Evolutionary conservation across 805 yeast species (phyloP).

Genomic region (Starmera amethionina): DNA sequence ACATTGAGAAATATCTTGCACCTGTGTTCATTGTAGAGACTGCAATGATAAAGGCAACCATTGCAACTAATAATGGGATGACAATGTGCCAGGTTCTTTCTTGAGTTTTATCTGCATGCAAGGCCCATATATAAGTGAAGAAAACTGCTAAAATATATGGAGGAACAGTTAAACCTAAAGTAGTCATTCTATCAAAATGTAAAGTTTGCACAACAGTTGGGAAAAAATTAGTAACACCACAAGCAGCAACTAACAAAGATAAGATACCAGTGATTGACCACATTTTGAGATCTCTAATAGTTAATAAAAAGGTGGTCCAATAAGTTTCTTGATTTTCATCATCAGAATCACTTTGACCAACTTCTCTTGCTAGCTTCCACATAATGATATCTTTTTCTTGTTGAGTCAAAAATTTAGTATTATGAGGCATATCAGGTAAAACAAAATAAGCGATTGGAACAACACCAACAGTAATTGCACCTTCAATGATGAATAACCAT

Average conservation of each 20-base stretch:
- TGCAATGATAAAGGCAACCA: slow-evolving; percentile 37
- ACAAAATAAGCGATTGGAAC: slow-evolving; percentile 36
- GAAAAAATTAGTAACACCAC: slow-evolving; percentile 53
- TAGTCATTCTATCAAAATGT: slow-evolving; percentile 37
- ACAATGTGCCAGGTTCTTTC: slow-evolving; percentile 44
- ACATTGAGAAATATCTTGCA: slow-evolving; percentile 51
- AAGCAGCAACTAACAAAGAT: slow-evolving; percentile 41
- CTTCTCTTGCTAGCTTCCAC: slow-evolving; percentile 19
- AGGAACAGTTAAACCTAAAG: slow-evolving; percentile 50
- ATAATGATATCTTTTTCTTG: slow-evolving; percentile 30
- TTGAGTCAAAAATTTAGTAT: slow-evolving; percentile 34
- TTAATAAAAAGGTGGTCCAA: slow-evolving; percentile 25
- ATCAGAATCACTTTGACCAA: slow-evolving; percentile 20
- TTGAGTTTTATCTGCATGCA: slow-evolving; percentile 46
- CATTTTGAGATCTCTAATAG: slow-evolving; percentile 32
- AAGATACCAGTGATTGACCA: slow-evolving; percentile 36
- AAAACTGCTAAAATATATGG: slow-evolving; percentile 45
- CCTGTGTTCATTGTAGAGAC: slow-evolving; percentile 43
- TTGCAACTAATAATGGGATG: slow-evolving; percentile 30
- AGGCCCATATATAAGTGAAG: slow-evolving; percentile 41
- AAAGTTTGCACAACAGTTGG: slow-evolving; percentile 52
- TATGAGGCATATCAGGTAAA: slow-evolving; percentile 44
- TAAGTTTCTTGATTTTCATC: slow-evolving; percentile 19
- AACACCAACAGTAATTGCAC: slow-evolving; percentile 39
- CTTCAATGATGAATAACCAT: slow-evolving; percentile 49